Conservation (phyloP, 257 asterid genomes). For the Penstemon barbatus region DNA sequence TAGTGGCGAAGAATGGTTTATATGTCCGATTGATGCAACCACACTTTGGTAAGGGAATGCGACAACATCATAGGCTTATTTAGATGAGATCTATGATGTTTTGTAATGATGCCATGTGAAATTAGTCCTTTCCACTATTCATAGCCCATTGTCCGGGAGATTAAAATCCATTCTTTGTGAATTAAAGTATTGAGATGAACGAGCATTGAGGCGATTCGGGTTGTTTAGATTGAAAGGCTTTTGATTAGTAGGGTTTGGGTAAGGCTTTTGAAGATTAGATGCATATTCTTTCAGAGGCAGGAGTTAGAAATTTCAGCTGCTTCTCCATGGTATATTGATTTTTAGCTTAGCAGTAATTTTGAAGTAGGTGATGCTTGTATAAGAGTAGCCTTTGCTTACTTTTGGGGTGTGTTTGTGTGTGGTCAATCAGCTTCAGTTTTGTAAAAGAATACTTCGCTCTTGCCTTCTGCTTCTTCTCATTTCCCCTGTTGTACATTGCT, state of each 20-base stretch:
- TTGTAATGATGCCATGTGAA: conserved; percentile 21
- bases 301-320: conserved; percentile 41
- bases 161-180: conserved; percentile 10
- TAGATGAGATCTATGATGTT: conserved; percentile 32
- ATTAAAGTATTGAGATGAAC: conserved; percentile 14
- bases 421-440: conserved; percentile 41
- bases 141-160: conserved; percentile 10
- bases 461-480: conserved; percentile 28
- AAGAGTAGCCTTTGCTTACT: conserved; percentile 30
- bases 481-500: conserved; percentile 53
- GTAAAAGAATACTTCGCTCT: conserved; percentile 24
- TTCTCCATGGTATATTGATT: conserved; percentile 59
- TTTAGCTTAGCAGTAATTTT: conserved; percentile 47
- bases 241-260: conserved; percentile 36
- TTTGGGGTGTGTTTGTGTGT: conserved; percentile 43
- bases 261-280: conserved; percentile 48
- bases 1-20: conserved; percentile 76
- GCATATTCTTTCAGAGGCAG: conserved; percentile 76
- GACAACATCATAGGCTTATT: conserved; percentile 70
- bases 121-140: conserved; percentile 23
- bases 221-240: conserved; percentile 30
- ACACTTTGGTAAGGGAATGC: conserved; percentile 88
- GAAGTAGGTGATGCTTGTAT: conserved; percentile 38
- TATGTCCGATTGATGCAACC: conserved; percentile 98
- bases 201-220: conserved; percentile 13